phyloP scores from a whole-genome alignment of 805 yeast species.

The Priceomyces haplophilus region DNA sequence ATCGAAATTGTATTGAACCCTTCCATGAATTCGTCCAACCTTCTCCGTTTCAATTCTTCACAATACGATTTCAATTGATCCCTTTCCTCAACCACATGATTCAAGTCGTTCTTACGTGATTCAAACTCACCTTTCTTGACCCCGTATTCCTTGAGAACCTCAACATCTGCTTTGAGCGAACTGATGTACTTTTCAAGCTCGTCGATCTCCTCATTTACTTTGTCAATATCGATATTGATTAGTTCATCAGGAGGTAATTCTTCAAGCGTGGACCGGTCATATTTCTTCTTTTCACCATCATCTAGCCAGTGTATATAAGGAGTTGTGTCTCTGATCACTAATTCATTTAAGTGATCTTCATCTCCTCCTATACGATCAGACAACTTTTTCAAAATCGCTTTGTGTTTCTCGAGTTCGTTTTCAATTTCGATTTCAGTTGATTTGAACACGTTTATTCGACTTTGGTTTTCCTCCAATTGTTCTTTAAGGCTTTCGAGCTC shows the following conservation, averaged over 20 bases:
- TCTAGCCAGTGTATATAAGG: conserved; percentile 51
- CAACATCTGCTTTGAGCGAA: conserved; percentile 63
- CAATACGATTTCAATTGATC: conserved; percentile 59
- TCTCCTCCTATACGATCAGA: conserved; percentile 38
- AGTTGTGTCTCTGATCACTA: conserved; percentile 54
- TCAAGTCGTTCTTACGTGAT: conserved; percentile 61
- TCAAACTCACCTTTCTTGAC: conserved; percentile 61
- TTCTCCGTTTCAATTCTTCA: conserved; percentile 66
- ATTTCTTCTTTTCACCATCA: conserved; percentile 33
- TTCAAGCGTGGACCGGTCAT: conserved; percentile 37
- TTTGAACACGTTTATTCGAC: conserved; percentile 53
- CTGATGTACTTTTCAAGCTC: conserved; percentile 54
- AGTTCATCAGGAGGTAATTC: conserved; percentile 53
- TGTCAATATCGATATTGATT: conserved; percentile 43
- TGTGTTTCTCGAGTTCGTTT: conserved; percentile 59
- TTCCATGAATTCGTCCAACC: conserved; percentile 87
- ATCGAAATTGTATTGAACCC: conserved; percentile 86
- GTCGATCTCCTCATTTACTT: conserved; percentile 49
- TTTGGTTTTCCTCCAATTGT: conserved; percentile 34
- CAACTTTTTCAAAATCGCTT: conserved; percentile 33
- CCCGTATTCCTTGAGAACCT: conserved; percentile 74
- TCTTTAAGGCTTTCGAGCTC: conserved; percentile 33
- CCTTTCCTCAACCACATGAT: conserved; percentile 61
- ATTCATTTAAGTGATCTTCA: conserved; percentile 38
- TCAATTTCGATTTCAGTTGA: conserved; percentile 66